These are phyloP conservation scores for Coemansia linderi DNA, from an alignment of 371 early-diverging fungal genomes.

Conservation along the genomic window DNA sequence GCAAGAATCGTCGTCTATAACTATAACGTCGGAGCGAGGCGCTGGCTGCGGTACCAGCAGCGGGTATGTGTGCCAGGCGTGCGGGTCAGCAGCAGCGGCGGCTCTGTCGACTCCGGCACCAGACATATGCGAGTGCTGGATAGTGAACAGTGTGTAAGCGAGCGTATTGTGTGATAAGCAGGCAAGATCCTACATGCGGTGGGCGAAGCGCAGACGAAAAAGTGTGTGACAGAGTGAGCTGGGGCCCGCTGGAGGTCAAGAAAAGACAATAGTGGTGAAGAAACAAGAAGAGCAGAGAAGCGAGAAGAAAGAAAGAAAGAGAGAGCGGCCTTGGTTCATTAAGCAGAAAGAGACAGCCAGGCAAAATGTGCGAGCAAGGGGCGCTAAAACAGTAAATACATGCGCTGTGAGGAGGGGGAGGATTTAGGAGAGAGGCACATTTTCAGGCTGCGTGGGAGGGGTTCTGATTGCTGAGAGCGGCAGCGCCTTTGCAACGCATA, in stretches of 20 bases:
- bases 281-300: slow-evolving; percentile 3
- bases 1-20: slow-evolving; percentile 44
- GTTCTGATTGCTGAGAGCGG: slow-evolving; percentile 8
- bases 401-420: slow-evolving; percentile 1
- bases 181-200: slow-evolving; percentile 12
- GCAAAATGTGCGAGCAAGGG: slow-evolving; percentile 6
- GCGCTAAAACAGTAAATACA: slow-evolving; percentile 4
- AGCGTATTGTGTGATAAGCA: neutral
- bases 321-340: neutral
- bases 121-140: slow-evolving; percentile 21
- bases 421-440: slow-evolving; percentile 2
- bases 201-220: slow-evolving; percentile 1
- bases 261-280: neutral
- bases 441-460: slow-evolving; percentile 11
- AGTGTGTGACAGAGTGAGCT: neutral
- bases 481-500: slow-evolving; percentile 13
- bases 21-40: slow-evolving; percentile 31
- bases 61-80: slow-evolving; percentile 39
- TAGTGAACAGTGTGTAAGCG: slow-evolving; percentile 5
- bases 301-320: neutral
- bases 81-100: slow-evolving; percentile 18
- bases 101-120: slow-evolving; percentile 37
- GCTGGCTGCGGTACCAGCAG: slow-evolving; percentile 27
- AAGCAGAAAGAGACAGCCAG: neutral
- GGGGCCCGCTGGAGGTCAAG: neutral